phyloP scores from a whole-genome alignment of 192 early-diverging fungal genomes.

The Lobosporangium transversale region DNA sequence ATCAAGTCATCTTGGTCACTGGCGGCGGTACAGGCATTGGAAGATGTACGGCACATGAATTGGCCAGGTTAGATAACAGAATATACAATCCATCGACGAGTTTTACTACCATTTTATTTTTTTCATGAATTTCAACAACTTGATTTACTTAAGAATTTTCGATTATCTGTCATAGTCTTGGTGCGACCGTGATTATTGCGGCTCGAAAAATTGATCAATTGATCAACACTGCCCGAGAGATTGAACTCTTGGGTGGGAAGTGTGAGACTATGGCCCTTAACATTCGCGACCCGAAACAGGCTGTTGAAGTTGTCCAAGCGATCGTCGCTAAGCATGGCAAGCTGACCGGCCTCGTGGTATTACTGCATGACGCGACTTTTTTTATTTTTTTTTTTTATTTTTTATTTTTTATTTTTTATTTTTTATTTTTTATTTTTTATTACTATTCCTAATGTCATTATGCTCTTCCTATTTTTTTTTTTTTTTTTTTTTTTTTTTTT shows the following conservation, averaged over 20 bases:
- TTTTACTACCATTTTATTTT: not conserved
- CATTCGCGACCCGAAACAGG: constrained; percentile 21
- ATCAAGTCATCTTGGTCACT: constrained; percentile 25
- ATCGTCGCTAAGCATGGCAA: constrained; percentile 26
- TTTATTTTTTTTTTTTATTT: not conserved
- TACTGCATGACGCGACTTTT: too few species aligned
- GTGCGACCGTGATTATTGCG: constrained; percentile 24
- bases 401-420: not conserved
- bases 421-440: not conserved
- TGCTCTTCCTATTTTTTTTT: not conserved
- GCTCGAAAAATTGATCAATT: constrained; percentile 29
- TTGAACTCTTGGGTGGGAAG: constrained; percentile 11
- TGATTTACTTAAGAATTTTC: too few species aligned
- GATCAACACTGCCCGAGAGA: constrained; percentile 10
- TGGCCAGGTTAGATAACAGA: not conserved
- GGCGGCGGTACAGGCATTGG: constrained; percentile 35
- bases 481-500: not conserved
- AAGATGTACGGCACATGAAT: constrained; percentile 32
- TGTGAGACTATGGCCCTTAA: constrained; percentile 29
- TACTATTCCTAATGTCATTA: not conserved
- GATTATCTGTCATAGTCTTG: not conserved
- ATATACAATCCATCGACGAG: not conserved
- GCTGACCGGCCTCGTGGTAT: constrained; percentile 12
- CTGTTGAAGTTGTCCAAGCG: not conserved
- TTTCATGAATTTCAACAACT: too few species aligned